Conservation (phyloP, 2,329 filamentous ascomycete species). For the Emmonsiellopsis sp. region DNA sequence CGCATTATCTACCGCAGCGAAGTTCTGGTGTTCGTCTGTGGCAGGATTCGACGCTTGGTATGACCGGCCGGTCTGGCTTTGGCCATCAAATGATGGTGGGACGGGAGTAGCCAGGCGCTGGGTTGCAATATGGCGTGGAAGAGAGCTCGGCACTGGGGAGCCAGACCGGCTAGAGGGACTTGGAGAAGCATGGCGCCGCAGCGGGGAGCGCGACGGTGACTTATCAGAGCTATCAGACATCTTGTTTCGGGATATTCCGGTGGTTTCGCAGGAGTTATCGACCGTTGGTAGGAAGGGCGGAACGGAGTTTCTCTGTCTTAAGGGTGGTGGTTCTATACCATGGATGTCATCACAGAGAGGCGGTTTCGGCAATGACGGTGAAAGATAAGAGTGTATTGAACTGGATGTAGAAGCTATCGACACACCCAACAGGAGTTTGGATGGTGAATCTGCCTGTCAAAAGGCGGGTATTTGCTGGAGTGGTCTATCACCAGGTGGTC, state of each 20-base stretch:
- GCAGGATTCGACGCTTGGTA: constrained; percentile 31
- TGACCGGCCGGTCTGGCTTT: constrained; percentile 42
- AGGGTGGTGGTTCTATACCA: no score
- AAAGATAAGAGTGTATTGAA: no score
- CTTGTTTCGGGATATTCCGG: background rate
- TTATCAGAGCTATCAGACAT: constrained; percentile 30
- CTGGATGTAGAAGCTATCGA: no score
- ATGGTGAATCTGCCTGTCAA: no score
- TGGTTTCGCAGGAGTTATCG: no score
- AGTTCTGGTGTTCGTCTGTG: constrained; percentile 46
- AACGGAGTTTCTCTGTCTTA: no score
- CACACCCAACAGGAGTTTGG: no score
- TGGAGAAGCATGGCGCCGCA: constrained; percentile 11
- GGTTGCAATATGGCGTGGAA: constrained; percentile 43
- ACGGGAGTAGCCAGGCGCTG: constrained; percentile 48
- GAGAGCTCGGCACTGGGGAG: constrained; percentile 33
- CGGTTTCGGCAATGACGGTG: no score
- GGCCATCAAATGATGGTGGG: constrained; percentile 32
- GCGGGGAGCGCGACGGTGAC: constrained; percentile 15
- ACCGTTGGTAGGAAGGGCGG: no score
- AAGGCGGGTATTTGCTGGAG: no score
- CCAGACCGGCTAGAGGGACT: constrained; percentile 18
- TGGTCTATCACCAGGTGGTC: no score
- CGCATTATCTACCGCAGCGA: constrained; percentile 51
- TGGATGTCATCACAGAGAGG: no score